Base-by-base conservation (phyloP, 768 basidiomycete genomes). In the Naganishia vaughanmartiniae region DNA sequence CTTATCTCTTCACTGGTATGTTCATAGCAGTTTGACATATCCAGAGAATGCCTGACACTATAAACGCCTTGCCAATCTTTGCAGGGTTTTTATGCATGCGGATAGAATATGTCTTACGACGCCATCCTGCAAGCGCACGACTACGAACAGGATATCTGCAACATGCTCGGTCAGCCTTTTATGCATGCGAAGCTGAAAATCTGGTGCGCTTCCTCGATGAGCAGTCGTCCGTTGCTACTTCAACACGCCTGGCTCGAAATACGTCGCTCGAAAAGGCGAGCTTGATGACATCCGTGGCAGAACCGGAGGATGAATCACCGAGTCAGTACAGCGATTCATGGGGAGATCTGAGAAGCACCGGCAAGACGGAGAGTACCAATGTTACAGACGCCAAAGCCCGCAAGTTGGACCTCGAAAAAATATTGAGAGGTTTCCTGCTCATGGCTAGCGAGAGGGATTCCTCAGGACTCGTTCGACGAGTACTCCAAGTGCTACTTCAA, bases 401-500 rank as follows among this genome's bases (percentile, higher is more conserved):
- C 51, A 63, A 42, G 45, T 69, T 30, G 68, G 56, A 11, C 14
- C 48, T 69, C 1, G 68, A 69, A 28, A 51, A 39, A 1, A 54
- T 69, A 2, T 42, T 69, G 12, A 57, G 68, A 3, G 63, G 56
- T 24, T 60, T 48, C 21, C n/a, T 72, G 26, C 28, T 72, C 26
- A 39, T 72, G 28, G 71, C 71, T 6, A 60, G 54, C 33, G 71
- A 72, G 24, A 19, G 39, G 5, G 67, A 72, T 48, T 33, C 39
- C 7, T 39, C 63, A 1, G 53, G 67, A 24, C 46, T 72, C 3
- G 33, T 72, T 36, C 54, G 63, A 11, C 53, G 71, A 12, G 56
- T 65, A 7, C 63, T 72, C 17, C 31, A 63, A 15, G 65, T 72
- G 12, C 54, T 72, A 15, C 26, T 72, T 17, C 71, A 72, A 58